Conservation (phyloP, 2,329 filamentous ascomycete species). For the Colletotrichum agaves region DNA sequence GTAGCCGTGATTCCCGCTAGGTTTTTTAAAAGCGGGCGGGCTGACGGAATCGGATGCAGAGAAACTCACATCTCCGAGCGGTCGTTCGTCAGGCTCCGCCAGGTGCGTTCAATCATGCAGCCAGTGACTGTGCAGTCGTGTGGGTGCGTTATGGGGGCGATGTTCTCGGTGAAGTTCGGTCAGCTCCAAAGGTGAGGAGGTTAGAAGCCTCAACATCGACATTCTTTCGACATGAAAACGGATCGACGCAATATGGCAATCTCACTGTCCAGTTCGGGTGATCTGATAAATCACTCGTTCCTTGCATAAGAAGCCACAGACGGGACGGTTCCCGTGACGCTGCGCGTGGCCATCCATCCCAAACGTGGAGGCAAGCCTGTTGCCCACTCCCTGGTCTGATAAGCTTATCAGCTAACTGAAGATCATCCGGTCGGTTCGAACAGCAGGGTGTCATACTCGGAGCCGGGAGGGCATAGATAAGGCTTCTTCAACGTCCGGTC, state of each 20-base stretch:
- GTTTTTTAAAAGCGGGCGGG: not conserved
- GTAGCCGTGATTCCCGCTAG: conserved; percentile 13
- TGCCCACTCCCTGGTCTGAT: conserved; percentile 12
- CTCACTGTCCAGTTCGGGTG: conserved; percentile 4
- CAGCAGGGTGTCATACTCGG: not conserved
- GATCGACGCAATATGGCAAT: conserved; percentile 20
- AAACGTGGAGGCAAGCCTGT: not conserved
- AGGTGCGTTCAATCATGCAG: not conserved
- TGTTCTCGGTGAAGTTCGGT: conserved; percentile 27
- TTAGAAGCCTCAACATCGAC: not conserved
- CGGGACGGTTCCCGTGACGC: conserved; percentile 21
- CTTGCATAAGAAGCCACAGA: conserved; percentile 36
- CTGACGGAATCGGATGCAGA: not conserved
- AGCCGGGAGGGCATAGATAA: conserved; percentile 6
- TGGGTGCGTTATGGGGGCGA: not conserved
- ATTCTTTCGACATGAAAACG: not conserved
- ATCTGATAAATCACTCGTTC: conserved; percentile 22
- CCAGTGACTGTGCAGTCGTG: not conserved
- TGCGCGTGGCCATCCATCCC: conserved; percentile 14
- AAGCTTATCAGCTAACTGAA: conserved; percentile 32
- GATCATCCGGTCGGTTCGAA: conserved; percentile 12
- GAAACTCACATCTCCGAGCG: not conserved
- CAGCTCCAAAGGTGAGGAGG: not conserved
- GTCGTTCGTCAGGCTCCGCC: not conserved
- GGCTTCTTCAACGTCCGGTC: not conserved